Evolutionary conservation across 345 rosid genomes (phyloP).

Genomic region (Eucalyptus rudis): DNA sequence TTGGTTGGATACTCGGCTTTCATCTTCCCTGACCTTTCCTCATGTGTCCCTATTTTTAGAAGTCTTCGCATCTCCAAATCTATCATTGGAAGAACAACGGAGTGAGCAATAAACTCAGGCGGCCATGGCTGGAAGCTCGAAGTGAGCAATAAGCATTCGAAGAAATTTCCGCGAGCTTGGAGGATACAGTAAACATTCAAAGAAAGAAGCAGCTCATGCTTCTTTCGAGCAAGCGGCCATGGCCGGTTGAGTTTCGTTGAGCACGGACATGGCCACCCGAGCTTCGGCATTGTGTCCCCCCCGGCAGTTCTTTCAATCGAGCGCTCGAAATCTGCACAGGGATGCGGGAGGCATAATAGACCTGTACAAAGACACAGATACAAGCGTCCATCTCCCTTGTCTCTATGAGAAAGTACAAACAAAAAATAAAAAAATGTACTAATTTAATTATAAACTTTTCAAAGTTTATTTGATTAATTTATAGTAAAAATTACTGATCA

Average conservation of each 20-base stretch:
- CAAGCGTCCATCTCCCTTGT: not conserved
- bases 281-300: not conserved
- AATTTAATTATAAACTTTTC: too few relatives aligned
- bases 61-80: too few relatives aligned
- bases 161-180: not conserved
- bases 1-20: too few relatives aligned
- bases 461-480: too few relatives aligned
- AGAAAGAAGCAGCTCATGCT: not conserved
- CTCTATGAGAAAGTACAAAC: too few relatives aligned
- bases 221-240: not conserved
- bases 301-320: not conserved
- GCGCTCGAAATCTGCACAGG: not conserved
- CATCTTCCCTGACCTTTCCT: too few relatives aligned
- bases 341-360: not conserved
- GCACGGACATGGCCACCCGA: not conserved
- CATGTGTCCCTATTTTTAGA: too few relatives aligned
- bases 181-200: not conserved
- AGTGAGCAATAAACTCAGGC: too few relatives aligned
- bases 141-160: not conserved
- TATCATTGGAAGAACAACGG: not conserved
- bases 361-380: not conserved
- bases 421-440: too few relatives aligned
- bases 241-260: not conserved
- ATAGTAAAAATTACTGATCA: rapidly evolving
- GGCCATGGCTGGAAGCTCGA: too few relatives aligned